Evolutionary conservation across 2,329 filamentous ascomycete genomes (phyloP), one percentile per base, ranked within the genome.

Genomic region (Arthroderma sp.): DNA sequence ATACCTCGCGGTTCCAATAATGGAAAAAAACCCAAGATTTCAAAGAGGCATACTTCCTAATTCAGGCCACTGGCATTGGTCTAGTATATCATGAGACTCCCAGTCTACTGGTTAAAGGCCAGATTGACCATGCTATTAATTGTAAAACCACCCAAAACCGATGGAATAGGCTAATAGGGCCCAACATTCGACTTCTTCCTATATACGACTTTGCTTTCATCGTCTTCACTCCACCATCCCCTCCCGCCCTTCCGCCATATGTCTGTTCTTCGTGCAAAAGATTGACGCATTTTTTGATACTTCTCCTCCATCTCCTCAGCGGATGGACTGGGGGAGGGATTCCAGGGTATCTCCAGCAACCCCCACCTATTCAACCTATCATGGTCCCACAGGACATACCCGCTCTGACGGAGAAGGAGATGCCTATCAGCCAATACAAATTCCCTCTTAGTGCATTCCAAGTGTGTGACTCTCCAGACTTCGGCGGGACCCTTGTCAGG

Each of bases 321-420:
- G 15, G 9, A 38, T 9, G 9, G 8, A 22, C 9, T 22, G 8
- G 8, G 9, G 9, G 37, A 22, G 8, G 10, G 10, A 10, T 10
- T n/a, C 38, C 15, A 41, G 5, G 38, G 22, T 15, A 9, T 42
- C 31, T 36, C 6, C 29, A 48, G 38, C 22, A 48, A n/a, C 6
- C 47, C 47, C 47, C 40, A 48, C 6, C 38, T 33, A 6, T 39
- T 28, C 9, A 46, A 43, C 15, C 47, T 45, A 4, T 30, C 30
- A 29, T 31, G 36, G 41, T 43, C 39, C 43, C 47, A 48, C 47
- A 48, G 42, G 6, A 48, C 46, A 30, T 48, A 48, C 28, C 46
- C 46, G 38, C 38, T 38, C 45, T 36, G 29, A 15, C 46, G 38
- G 34, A 48, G 42, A 27, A 38, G 34, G 7, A 47, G 27, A 28